Base-by-base conservation (phyloP, 164 flowering plant genomes). In the Buxus sempervirens region DNA sequence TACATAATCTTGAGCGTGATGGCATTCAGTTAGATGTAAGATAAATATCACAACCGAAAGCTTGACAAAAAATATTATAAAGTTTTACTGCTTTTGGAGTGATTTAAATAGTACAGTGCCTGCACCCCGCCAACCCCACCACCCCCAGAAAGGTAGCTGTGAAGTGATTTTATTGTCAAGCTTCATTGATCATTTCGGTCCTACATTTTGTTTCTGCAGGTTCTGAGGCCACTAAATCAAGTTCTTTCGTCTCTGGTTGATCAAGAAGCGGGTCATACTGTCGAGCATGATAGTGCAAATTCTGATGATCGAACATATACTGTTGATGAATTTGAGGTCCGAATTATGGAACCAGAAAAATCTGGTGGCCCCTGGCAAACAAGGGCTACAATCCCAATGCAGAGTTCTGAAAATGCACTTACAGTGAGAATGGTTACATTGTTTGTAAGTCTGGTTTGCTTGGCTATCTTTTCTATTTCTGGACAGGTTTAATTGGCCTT, bases 341-440 rank as follows among this genome's bases (percentile, higher is more conserved):
- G 96, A 32, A 84, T 93, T 73, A 25, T 93, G 79, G 99, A 96
- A 77, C 99, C 97, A n/a, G 93, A 89, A 75, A 95, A 83, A 70
- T 82, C 90, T 81, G 92, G 95, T 76, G 98, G 93, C 15, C 86
- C 88, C 32, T 96, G 99, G 99, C 87, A 86, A 76, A 87, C 90
- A 48, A 86, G 79, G 82, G 96, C 94, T 68, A 88, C 88, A 32
- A 96, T 96, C 66, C 90, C 95, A 57, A 86, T 96, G 96, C 98
- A 96, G 75, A 86, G 79, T 80, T 86, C 88, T 78, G 99, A 93
- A 78, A 85, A 91, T 83, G 99, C 99, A 63, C 79, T 96, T 19
- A 96, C 99, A 56, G 91, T 96, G 54, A 86, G 99, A 63, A 84
- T 91, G 75, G 97, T 96, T 69, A 84, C 95, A 36, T 79, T 95